These are phyloP conservation scores for Gaeumannomyces sp. DNA, from an alignment of 2,329 filamentous ascomycete species.

Conservation along the genomic window DNA sequence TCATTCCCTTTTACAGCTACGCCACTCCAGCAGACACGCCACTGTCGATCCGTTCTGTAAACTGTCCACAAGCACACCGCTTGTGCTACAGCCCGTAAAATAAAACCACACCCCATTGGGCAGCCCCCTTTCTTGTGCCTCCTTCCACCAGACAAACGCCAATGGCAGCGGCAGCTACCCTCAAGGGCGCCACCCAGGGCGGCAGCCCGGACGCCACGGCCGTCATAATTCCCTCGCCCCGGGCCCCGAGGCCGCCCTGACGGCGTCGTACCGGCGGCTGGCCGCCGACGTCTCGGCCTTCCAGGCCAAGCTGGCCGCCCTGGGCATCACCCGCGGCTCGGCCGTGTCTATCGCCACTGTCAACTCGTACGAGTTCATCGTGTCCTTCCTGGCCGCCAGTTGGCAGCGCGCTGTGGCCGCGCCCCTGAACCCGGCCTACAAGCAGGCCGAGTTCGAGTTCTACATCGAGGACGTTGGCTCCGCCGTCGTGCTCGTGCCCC, in stretches of 20 bases:
- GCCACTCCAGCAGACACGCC: too few relatives aligned
- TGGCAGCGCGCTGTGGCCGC: constrained; percentile 80
- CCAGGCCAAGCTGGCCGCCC: constrained; percentile 68
- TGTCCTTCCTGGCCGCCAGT: constrained; percentile 78
- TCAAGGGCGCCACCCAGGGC: constrained; percentile 41
- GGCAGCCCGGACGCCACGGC: constrained; percentile 41
- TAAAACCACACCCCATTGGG: too few relatives aligned
- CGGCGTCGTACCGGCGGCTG: constrained; percentile 65
- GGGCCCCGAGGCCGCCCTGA: constrained; percentile 41
- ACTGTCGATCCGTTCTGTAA: too few relatives aligned
- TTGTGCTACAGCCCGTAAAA: too few relatives aligned
- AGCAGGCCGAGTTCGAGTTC: constrained; percentile 86
- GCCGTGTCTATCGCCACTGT: constrained; percentile 78
- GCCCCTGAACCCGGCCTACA: constrained; percentile 83
- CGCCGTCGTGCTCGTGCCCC: constrained; percentile 68
- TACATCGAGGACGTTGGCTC: constrained; percentile 86
- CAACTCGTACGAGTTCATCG: constrained; percentile 84
- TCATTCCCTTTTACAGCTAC: too few relatives aligned
- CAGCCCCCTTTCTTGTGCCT: too few relatives aligned
- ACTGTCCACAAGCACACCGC: too few relatives aligned
- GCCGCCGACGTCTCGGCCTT: constrained; percentile 60
- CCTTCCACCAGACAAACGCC: too few relatives aligned
- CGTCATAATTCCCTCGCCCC: constrained; percentile 65
- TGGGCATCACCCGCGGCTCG: constrained; percentile 62
- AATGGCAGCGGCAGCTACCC: constrained; percentile 25